These are phyloP conservation scores for Cystobasidium onofrii DNA, from an alignment of 768 basidiomycete genomes.

Conservation along the genomic window DNA sequence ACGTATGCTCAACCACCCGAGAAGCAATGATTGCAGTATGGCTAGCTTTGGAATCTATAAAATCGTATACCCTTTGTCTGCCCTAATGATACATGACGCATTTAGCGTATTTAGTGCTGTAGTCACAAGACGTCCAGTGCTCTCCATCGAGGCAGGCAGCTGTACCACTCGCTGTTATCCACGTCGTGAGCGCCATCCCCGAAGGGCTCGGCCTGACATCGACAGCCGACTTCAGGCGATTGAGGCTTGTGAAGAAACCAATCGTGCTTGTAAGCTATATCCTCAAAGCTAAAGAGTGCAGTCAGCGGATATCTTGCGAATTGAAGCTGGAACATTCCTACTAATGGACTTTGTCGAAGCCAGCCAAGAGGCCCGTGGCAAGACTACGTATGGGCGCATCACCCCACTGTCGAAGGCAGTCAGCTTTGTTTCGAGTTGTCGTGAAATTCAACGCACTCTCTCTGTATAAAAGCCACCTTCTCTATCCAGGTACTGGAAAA, in stretches of 20 bases:
- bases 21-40: no score
- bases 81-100: not conserved
- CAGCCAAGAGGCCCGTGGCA: slow-evolving; percentile 33
- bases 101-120: not conserved
- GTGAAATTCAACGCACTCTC: slow-evolving; percentile 4
- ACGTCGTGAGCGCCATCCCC: slow-evolving; percentile 18
- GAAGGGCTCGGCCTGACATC: slow-evolving; percentile 26
- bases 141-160: slow-evolving; percentile 35
- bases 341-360: slow-evolving; percentile 36
- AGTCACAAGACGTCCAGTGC: not conserved
- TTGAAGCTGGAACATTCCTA: no score
- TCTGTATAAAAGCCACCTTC: slow-evolving; percentile 55
- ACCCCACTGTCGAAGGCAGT: slow-evolving; percentile 33
- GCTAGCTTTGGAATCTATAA: no score
- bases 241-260: slow-evolving; percentile 36
- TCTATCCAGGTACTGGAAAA: slow-evolving; percentile 71
- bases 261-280: slow-evolving; percentile 40
- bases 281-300: slow-evolving; percentile 36
- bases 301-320: no score
- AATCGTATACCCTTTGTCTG: no score
- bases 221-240: slow-evolving; percentile 28
- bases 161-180: slow-evolving; percentile 35
- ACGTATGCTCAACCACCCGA: no score
- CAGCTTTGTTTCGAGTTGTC: not conserved
- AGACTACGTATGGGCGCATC: slow-evolving; percentile 36